Evolutionary conservation across 768 basidiomycete genomes (phyloP), one percentile per base, ranked within the genome.

Genomic region (Trametes villosa): DNA sequence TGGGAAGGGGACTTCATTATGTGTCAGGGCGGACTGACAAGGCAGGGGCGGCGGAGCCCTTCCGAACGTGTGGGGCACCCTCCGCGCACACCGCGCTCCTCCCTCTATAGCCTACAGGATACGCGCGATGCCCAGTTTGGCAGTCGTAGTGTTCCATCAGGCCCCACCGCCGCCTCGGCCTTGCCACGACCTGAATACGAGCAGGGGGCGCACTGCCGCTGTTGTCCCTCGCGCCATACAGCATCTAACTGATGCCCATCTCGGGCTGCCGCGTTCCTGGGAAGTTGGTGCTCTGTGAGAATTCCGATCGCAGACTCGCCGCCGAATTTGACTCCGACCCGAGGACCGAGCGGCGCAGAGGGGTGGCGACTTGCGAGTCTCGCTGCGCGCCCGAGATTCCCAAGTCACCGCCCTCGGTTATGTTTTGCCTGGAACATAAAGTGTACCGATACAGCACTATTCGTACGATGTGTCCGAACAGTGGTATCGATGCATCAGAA

Each of bases 251-350:
- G 31, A 5, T 27, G 30, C 30, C 34, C 24, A 51, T 55, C 48
- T 50, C n/a, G 47, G 46, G 45, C 46, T n/a, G 38, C 13, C 18
- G 46, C 53, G 60, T 61, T 55, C 60, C 60, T 61, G 53, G 24
- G 29, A 29, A n/a, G 17, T 20, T 36, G 46, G 38, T 53, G 52
- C 59, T 38, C 46, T 38, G 40, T 33, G 30, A 30, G 59, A 53
- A 60, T 48, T 48, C n/a, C 13, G 38, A 31, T 33, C 41, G 41
- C n/a, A 29, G 40, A 18, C 31, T 31, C 50, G 38, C 47, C 47
- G 38, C 29, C 47, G 44, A 31, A 41, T n/a, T 12, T n/a, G 56
- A 41, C 20, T 7, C 6, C n/a, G 22, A 22, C 13, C 44, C 44
- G 24, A 22, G 22, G 44, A 22, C 13, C 24, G 4, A 22, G 44